phyloP scores from a whole-genome alignment of 768 basidiomycete species.

The Trametes cinnabarina region DNA sequence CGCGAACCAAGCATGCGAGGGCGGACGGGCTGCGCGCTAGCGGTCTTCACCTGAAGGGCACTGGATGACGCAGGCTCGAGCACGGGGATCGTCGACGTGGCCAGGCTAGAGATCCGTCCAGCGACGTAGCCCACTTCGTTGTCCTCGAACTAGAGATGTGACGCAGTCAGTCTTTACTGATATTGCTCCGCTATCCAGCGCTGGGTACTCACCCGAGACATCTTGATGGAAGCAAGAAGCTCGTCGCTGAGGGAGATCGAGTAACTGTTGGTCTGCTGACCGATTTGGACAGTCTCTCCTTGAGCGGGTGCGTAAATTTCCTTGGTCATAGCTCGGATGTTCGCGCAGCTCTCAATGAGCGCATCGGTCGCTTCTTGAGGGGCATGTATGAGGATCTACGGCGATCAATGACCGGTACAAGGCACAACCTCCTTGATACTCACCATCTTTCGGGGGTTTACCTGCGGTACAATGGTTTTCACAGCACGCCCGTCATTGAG shows the following conservation, averaged over 20 bases:
- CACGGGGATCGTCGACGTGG: slow-evolving; percentile 85
- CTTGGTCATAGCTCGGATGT: slow-evolving; percentile 87
- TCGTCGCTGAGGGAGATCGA: slow-evolving; percentile 93
- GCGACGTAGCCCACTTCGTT: slow-evolving; percentile 93
- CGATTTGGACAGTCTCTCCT: slow-evolving; percentile 84
- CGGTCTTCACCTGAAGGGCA: slow-evolving; percentile 4
- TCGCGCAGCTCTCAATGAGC: slow-evolving; percentile 76
- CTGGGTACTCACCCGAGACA: slow-evolving; percentile 72
- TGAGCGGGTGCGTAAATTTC: slow-evolving; percentile 80
- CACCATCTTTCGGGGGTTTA: slow-evolving; percentile 95
- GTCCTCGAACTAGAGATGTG: slow-evolving; percentile 93
- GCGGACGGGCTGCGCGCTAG: slow-evolving; percentile 21
- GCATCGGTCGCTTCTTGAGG: slow-evolving; percentile 60
- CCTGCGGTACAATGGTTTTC: slow-evolving; percentile 94
- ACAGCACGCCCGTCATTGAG: slow-evolving; percentile 95
- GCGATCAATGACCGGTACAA: not conserved
- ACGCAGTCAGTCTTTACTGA: too few species aligned
- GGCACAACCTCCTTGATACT: slow-evolving; percentile 16
- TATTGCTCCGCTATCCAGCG: too few species aligned
- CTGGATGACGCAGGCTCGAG: slow-evolving; percentile 62
- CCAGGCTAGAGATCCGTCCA: slow-evolving; percentile 81
- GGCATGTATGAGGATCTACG: slow-evolving; percentile 87
- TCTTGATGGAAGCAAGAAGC: slow-evolving; percentile 70
- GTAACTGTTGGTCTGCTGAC: slow-evolving; percentile 93
- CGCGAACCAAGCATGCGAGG: slow-evolving; percentile 63